These are phyloP conservation scores for Calycina herbarum DNA, from an alignment of 2,329 filamentous ascomycete genomes.

Conservation along the genomic window DNA sequence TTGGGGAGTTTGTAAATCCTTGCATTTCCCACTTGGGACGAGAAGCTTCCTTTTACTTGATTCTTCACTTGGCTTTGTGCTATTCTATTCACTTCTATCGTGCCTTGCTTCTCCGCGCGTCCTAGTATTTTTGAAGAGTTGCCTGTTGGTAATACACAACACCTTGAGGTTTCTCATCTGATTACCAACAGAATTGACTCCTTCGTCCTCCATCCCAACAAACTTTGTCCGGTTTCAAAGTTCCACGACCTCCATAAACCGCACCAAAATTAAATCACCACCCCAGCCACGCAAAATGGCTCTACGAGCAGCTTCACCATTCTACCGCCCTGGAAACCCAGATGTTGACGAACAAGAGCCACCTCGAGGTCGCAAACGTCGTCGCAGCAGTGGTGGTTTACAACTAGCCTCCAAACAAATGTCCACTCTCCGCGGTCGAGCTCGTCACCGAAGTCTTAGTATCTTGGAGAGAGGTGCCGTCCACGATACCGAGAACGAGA, in stretches of 20 bases:
- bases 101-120: neutral
- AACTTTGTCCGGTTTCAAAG: neutral
- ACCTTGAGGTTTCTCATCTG: neutral
- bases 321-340: slow-evolving; percentile 4
- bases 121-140: neutral
- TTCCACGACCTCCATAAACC: neutral
- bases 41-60: neutral
- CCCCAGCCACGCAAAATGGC: neutral
- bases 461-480: slow-evolving; percentile 5
- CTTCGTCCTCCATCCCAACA: slow-evolving; percentile 1
- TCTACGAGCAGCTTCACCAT: slow-evolving; percentile 1
- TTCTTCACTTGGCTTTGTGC: neutral
- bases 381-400: slow-evolving; percentile 19
- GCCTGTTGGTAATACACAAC: neutral
- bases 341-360: slow-evolving; percentile 17
- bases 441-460: neutral
- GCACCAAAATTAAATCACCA: neutral
- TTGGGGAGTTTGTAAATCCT: neutral
- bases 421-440: neutral
- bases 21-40: neutral
- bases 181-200: neutral
- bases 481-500: neutral
- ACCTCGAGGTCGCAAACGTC: slow-evolving; percentile 35
- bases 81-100: neutral
- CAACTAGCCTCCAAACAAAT: neutral